Base-by-base conservation (phyloP, 257 asterid species). In the Eucommia ulmoides region DNA sequence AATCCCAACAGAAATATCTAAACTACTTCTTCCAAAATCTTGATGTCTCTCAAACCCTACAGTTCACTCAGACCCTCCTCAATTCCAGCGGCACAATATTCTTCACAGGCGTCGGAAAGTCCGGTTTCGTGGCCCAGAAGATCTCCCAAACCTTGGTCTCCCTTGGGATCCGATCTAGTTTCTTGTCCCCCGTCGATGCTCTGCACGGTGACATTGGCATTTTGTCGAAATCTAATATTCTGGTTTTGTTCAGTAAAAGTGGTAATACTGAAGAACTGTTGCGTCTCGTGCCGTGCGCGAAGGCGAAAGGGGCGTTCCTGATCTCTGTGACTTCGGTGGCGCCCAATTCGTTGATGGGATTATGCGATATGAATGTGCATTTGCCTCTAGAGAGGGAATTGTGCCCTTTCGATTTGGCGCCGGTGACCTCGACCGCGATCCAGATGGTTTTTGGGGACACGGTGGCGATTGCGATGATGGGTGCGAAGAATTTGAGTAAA, bases 141-240 rank as follows among this genome's bases (percentile, higher is more conserved):
- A n/a, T n/a, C n/a, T n/a, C n/a, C n/a, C n/a, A n/a, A n/a, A n/a
- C n/a, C n/a, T n/a, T n/a, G n/a, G n/a, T n/a, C n/a, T n/a, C n/a
- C n/a, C n/a, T 89, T 3, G 91, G 96, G n/a, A 71, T 82, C 10
- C 80, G 63, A 66, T 79, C 97, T 26, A 83, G 79, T 49, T 85
- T 82, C 48, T 54, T 89, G 18, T 80, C 96, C 61, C 96, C 97
- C 19, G 80, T 78, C 33, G 97, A 82, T 68, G 94, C 97, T 22
- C 88, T 89, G 11, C 97, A 89, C 56, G 97, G 97, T 14, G 97
- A 88, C 78, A 84, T 88, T 56, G 97, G 94, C 81, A 74, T 89
- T 79, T 47, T 84, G 62, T 89, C 65, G n/a, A n/a, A n/a, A n/a
- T n/a, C n/a, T n/a, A n/a, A n/a, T n/a, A n/a, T n/a, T n/a, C n/a